phyloP scores from a whole-genome alignment of 768 basidiomycete genomes.

The Pisolithus tinctorius region DNA sequence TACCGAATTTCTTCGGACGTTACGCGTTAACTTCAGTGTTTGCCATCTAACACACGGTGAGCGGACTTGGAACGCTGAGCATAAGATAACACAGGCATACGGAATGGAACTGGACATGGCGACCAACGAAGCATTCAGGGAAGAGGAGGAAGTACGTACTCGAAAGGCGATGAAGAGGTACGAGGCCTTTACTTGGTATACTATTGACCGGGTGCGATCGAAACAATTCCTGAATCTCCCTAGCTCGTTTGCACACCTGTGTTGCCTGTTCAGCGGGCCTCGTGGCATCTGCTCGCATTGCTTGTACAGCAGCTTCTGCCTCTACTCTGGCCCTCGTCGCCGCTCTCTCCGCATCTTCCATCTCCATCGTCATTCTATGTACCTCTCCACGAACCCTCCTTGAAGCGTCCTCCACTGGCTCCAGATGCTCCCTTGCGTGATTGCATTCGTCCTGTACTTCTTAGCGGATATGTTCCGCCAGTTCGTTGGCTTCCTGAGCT shows the following conservation, averaged over 20 bases:
- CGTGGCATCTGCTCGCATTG: background rate
- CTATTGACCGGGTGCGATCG: too few species aligned
- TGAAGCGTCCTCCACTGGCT: background rate
- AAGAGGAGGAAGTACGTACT: too few species aligned
- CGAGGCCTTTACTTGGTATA: background rate
- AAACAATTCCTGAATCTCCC: background rate
- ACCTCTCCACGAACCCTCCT: background rate
- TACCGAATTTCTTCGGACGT: too few species aligned
- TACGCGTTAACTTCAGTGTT: too few species aligned
- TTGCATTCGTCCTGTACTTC: background rate
- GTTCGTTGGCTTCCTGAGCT: background rate
- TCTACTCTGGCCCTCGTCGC: conserved; percentile 2
- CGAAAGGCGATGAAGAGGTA: too few species aligned
- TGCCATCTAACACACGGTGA: too few species aligned
- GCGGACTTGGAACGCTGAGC: too few species aligned
- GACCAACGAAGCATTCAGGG: too few species aligned
- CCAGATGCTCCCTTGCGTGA: background rate
- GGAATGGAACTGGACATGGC: too few species aligned
- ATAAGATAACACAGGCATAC: too few species aligned
- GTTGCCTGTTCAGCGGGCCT: background rate
- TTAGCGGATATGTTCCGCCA: background rate
- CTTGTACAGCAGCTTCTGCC: background rate
- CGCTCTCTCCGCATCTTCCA: background rate
- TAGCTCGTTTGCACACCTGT: conserved; percentile 4
- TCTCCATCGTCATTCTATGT: background rate